Evolutionary conservation across 2,329 filamentous ascomycete species (phyloP), one percentile per base, ranked within the genome.

Genomic region (Trichoderma lentiforme): DNA sequence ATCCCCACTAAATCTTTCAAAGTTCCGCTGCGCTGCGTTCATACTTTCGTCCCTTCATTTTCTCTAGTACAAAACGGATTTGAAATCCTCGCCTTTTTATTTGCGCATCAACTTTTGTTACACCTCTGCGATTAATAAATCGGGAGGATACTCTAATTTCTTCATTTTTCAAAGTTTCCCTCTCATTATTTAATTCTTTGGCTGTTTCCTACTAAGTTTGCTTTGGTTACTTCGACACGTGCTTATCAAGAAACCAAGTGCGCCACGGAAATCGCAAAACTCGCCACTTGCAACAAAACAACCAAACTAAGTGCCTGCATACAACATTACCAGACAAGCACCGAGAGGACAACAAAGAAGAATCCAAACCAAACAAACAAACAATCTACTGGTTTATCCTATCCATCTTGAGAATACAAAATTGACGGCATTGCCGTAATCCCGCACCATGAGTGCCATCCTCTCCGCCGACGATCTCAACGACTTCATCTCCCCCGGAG

Each of bases 401-500:
- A 34, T 56, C 4, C 18, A 34, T 39, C 39, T 32, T 34, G 64
- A 39, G 5, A 21, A 21, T 15, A 32, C 18, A 43, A 69, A 34
- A 69, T n/a, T n/a, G 21, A 53, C 57, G 67, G 67, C 67, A 70
- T 28, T 53, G 67, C 67, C 66, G 71, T 70, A 70, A 58, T n/a
- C 71, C 14, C 26, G 76, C 75, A 86, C 81, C 74, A 99, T 99
- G 96, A 97, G 94, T 80, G 96, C 96, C 74, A 99, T 99, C 78
- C 92, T 99, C 78, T 98, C 95, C 71, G 92, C 92, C 78, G 95
- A 99, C 85, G 95, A 98, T 81, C 87, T 99, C 73, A 99, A 99
- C 86, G 96, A 99, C 86, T 99, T 99, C 84, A 99, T 99, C 80
- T 96, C 93, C 71, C 96, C 96, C 15, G 95, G 95, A 74, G 95